Conservation (phyloP, 2,329 filamentous ascomycete species). For the Ophiostoma sp. region DNA sequence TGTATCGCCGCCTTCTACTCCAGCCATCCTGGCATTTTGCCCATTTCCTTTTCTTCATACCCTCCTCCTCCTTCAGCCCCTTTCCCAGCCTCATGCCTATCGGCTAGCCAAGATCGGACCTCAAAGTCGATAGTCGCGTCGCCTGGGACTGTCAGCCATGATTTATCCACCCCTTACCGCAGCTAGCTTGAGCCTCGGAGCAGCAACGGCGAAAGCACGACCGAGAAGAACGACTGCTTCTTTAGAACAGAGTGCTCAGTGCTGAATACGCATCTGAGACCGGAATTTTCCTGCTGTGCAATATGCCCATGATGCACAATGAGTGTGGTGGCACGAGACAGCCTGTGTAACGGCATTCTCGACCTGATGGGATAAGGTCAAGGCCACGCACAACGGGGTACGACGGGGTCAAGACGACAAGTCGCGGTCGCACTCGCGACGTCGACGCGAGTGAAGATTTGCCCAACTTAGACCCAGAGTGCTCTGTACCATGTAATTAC, state of each 20-base stretch:
- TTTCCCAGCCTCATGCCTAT: slow-evolving; percentile 2
- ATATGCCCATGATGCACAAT: background rate
- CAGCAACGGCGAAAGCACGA: background rate
- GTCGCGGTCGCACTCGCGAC: background rate
- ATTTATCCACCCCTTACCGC: background rate
- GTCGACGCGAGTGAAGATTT: background rate
- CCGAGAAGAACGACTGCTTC: background rate
- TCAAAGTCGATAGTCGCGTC: background rate
- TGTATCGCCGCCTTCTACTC: background rate
- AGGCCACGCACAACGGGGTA: background rate
- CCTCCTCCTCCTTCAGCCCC: background rate
- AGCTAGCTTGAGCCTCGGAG: slow-evolving; percentile 2
- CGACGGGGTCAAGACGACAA: background rate
- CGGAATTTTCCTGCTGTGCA: slow-evolving; percentile 1
- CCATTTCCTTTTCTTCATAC: background rate
- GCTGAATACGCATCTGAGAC: background rate
- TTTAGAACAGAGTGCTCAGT: background rate
- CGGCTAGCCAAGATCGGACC: background rate
- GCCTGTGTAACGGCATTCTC: background rate
- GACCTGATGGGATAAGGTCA: background rate
- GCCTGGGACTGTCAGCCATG: background rate
- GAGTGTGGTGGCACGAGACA: background rate
- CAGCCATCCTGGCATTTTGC: background rate
- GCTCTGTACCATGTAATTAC: background rate
- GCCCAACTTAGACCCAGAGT: background rate